Conservation (phyloP, 78 protist species). For the Kipferlia bialata region DNA sequence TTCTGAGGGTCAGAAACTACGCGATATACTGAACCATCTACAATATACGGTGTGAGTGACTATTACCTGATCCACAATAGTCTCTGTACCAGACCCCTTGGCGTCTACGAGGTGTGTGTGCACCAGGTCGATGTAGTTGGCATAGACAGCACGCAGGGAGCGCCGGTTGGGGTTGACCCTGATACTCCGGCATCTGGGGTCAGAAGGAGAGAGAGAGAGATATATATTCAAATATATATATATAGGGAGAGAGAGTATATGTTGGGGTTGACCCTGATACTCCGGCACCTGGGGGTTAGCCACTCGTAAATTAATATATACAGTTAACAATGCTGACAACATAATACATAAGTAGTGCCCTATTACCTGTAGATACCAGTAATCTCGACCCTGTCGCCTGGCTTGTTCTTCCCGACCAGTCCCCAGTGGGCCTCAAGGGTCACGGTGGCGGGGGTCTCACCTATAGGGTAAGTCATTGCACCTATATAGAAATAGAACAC, state of each 20-base stretch:
- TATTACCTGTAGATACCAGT: conserved; percentile 84
- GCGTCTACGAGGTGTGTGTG: too few relatives aligned
- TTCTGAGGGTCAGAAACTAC: not conserved
- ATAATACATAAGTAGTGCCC: too few relatives aligned
- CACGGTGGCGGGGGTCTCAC: conserved; percentile 86
- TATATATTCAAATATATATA: not conserved
- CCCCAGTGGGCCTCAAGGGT: conserved; percentile 47
- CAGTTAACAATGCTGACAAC: too few relatives aligned
- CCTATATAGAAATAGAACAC: too few relatives aligned
- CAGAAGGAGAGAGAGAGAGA: not conserved
- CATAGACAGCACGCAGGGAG: conserved; percentile 21
- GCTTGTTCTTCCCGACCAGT: conserved; percentile 71
- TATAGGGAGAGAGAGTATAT: too few relatives aligned
- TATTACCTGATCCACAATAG: not conserved
- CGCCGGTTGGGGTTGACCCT: conserved; percentile 13
- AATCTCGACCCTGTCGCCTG: conserved; percentile 89
- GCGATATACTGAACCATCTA: not conserved
- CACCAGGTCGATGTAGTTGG: too few relatives aligned
- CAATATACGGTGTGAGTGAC: not conserved
- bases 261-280: too few relatives aligned
- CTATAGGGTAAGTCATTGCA: conserved; percentile 60
- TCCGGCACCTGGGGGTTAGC: not conserved
- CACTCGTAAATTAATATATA: not conserved
- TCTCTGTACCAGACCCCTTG: too few relatives aligned
- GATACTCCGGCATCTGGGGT: not conserved